These are phyloP conservation scores for Botrytis hyacinthi DNA, from an alignment of 2,329 filamentous ascomycete genomes.

Conservation along the genomic window DNA sequence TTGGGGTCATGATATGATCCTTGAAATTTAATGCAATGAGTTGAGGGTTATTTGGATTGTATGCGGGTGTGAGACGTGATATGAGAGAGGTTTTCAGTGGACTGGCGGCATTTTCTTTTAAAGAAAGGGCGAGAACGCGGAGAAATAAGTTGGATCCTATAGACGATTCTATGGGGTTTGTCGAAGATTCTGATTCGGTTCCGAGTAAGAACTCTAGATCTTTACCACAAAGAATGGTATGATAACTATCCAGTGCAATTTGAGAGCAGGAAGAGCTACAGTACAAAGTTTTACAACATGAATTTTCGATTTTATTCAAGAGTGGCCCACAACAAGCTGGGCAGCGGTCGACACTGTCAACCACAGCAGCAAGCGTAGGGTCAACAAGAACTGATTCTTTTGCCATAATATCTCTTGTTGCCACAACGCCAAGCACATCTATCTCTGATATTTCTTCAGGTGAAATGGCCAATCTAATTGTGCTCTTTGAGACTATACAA, in stretches of 20 bases:
- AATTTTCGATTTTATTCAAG: constrained; percentile 25
- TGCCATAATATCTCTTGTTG: constrained; percentile 27
- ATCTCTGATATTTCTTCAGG: constrained; percentile 24
- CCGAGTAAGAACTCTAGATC: constrained; percentile 36
- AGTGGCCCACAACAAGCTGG: constrained; percentile 34
- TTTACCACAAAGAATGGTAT: constrained; percentile 35
- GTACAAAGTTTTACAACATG: constrained; percentile 32
- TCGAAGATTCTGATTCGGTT: constrained; percentile 25
- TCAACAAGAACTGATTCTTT: constrained; percentile 30
- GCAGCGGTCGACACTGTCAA: constrained; percentile 26
- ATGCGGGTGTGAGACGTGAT: constrained; percentile 36
- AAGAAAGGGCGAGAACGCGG: constrained; percentile 35
- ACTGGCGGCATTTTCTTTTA: constrained; percentile 30
- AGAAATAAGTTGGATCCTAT: constrained; percentile 36
- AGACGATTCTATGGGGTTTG: constrained; percentile 27
- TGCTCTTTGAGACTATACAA: constrained; percentile 30
- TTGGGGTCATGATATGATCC: constrained; percentile 35
- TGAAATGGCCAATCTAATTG: constrained; percentile 24
- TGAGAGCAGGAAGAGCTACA: constrained; percentile 35
- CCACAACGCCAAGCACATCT: constrained; percentile 32
- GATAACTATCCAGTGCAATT: constrained; percentile 33
- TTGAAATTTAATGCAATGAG: constrained; percentile 37
- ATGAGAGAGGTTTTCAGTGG: constrained; percentile 36
- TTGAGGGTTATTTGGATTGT: constrained; percentile 31
- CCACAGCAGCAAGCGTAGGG: constrained; percentile 26